phyloP scores from a whole-genome alignment of 345 rosid genomes.

The Aquilaria sinensis region DNA sequence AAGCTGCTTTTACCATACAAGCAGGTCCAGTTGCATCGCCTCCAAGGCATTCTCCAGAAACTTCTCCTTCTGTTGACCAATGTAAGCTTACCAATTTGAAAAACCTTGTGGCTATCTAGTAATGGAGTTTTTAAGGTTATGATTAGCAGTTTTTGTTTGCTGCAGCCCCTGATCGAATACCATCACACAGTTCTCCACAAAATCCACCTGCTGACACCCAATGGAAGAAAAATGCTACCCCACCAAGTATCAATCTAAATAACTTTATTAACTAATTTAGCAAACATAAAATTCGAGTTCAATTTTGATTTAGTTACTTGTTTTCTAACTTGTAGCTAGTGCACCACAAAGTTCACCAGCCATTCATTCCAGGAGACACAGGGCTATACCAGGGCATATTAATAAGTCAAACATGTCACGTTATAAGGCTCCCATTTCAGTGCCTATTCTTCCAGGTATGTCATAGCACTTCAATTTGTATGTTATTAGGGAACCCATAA shows the following conservation, averaged over 20 bases:
- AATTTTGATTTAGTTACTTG: conserved; percentile 3
- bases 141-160: background rate
- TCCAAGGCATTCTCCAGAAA: conserved; percentile 9
- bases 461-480: background rate
- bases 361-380: conserved; percentile 7
- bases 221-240: conserved; percentile 15
- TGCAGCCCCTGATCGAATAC: conserved; percentile 20
- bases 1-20: conserved; percentile 7
- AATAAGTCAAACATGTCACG: conserved; percentile 8
- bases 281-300: background rate
- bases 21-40: conserved; percentile 9
- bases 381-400: conserved; percentile 12
- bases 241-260: conserved; percentile 10
- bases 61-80: conserved; percentile 18
- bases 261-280: conserved; percentile 13
- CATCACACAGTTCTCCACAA: conserved; percentile 21
- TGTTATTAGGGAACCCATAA: background rate
- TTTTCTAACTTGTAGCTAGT: conserved; percentile 9
- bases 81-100: conserved; percentile 11
- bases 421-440: conserved; percentile 10
- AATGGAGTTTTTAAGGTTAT: conserved; percentile 7
- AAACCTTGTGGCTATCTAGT: background rate
- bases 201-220: conserved; percentile 24
- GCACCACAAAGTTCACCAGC: conserved; percentile 16
- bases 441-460: conserved; percentile 22